Percentiles rank a stretch among this genome's conserved stretches.
Conservation (phyloP, 2,329 filamentous ascomycete species). For the Paecilomyces niveus region DNA sequence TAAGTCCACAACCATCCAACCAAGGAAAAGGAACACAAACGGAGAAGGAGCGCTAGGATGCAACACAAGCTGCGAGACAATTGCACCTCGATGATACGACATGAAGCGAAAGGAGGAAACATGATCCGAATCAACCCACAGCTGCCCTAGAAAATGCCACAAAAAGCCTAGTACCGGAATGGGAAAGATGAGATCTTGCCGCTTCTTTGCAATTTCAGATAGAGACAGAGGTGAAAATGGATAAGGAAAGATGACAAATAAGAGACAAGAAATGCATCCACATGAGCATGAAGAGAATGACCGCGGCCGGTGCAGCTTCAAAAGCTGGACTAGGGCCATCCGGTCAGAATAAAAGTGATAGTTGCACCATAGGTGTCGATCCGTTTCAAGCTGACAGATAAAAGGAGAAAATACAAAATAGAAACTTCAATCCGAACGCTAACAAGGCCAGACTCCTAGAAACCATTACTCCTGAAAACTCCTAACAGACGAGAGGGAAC, state of each 20-base stretch:
- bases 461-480: constrained; percentile 14
- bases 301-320: background rate
- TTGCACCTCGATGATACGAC: background rate
- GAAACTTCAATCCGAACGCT: background rate
- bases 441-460: constrained; percentile 2
- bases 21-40: background rate
- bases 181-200: background rate
- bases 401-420: constrained; percentile 1
- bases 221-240: constrained; percentile 1
- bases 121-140: background rate
- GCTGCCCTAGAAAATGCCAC: background rate
- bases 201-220: constrained; percentile 1
- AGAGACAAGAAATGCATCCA: constrained; percentile 1
- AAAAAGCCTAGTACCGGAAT: background rate
- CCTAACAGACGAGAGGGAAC: constrained; percentile 7
- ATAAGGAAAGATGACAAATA: background rate
- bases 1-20: background rate
- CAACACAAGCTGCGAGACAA: background rate
- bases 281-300: background rate
- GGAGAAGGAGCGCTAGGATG: background rate
- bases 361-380: background rate
- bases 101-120: background rate
- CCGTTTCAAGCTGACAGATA: constrained; percentile 4
- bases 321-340: background rate
- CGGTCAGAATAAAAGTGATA: background rate